Base-by-base conservation (phyloP, 2,329 filamentous ascomycete species). In the Aspergillus candidus region DNA sequence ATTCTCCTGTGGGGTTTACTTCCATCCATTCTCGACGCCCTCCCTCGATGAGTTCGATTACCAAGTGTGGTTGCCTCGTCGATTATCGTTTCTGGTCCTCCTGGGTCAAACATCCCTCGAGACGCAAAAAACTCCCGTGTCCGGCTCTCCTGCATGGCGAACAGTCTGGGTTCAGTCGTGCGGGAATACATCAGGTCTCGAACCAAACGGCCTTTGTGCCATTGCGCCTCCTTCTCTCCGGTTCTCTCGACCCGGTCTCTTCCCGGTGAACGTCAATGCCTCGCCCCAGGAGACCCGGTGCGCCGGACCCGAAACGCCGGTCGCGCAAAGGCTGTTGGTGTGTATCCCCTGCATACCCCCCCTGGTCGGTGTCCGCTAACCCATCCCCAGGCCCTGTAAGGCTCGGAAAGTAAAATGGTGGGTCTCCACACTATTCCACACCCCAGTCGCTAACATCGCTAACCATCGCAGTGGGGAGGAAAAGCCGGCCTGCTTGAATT, bases 361-460 rank as follows among this genome's bases (percentile, higher is more conserved):
- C 33, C n/a, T n/a, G n/a, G 8, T n/a, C 41, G 15, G 36, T 22
- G 13, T 22, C 36, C 7, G 13, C n/a, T 27, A 35, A 40, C 33
- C 43, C 37, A 51, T 32, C 18, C 18, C 10, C 49, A 88, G 84
- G 83, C 84, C 84, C 11, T 90, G 86, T 71, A 90, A 90, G 70
- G 77, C 78, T 51, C 78, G 84, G 48, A 91, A 86, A 65, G 79
- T 86, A 51, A 90, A 90, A 72, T 91, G 86, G 75, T 77, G 70
- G 59, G 57, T 50, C 29, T 13, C 41, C 43, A 13, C 13, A 7
- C 36, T 12, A 17, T 38, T 13, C 18, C 12, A 18, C 22, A 27
- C 22, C 22, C 22, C 6, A 10, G 22, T 27, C 22, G 22, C 22
- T 8, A 10, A 27, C 22, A 7, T 40, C 15, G 41, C 51, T 59